Evolutionary conservation across 108 stramenopile genomes (phyloP), one percentile per base, ranked within the genome.

Genomic region (Aurantiochytrium sp.): DNA sequence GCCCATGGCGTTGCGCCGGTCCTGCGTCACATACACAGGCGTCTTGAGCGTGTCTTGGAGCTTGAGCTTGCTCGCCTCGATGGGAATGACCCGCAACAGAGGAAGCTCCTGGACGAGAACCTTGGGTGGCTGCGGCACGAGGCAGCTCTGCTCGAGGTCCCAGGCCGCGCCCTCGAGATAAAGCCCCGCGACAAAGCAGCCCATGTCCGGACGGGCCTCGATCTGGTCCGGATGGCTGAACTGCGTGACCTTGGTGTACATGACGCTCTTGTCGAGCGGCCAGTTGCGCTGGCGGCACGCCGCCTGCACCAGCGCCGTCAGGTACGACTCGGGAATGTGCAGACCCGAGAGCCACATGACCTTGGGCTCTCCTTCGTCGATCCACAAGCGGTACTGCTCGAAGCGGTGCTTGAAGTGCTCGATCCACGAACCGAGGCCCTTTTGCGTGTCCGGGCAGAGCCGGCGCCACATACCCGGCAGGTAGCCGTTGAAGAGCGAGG

Each of bases 161-260:
- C 94, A 94, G 24, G 88, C 92, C n/a, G 94, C 94, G 17, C 94
- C 94, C 86, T 94, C 94, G 37, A 94, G 89, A 59, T 93, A 94
- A 15, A 94, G 86, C 2, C 94, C 94, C 12, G 37, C 19, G 2
- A 94, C 90, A 85, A 91, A 94, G 55, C 93, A 93, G 31, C 94
- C 94, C 36, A 90, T 59, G n/a, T 94, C 92, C 41, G 93, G 54
- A 6, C 39, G 12, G 19, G 68, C 90, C 45, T 34, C 54, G n/a
- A 92, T 54, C 3, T 91, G 90, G 0, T 53, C 50, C 30, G 65
- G 32, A 3, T n/a, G 22, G 32, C 34, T 81, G 54, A 87, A 89
- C 24, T 69, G 4, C 4, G 94, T 94, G 4, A 94, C 94, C 21
- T 69, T n/a, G 10, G 94, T 94, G 86, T 91, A 94, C 73, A 93